Evolutionary conservation across 140 eudicot genomes (phyloP).

Genomic region (Stevia rebaudiana): DNA sequence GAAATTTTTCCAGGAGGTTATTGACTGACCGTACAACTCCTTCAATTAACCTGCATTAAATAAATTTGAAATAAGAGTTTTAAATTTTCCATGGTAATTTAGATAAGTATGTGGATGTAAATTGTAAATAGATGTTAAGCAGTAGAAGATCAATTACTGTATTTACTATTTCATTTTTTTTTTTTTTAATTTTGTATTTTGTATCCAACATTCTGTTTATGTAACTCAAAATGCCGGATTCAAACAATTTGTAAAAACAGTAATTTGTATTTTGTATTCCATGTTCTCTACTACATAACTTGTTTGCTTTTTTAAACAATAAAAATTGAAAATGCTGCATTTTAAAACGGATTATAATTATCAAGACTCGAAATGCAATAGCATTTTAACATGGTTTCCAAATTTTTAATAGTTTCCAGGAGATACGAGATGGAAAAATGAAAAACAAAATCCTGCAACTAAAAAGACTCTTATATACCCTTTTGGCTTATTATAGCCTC

Average conservation of each 20-base stretch:
- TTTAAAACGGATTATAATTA: background rate
- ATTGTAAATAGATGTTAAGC: background rate
- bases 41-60: constrained; percentile 70
- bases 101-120: background rate
- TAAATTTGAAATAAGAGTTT: background rate
- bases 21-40: constrained; percentile 80
- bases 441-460: background rate
- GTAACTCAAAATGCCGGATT: background rate
- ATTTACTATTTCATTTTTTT: background rate
- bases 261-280: background rate
- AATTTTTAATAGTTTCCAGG: background rate
- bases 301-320: background rate
- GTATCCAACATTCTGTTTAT: background rate
- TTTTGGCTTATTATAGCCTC: background rate
- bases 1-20: constrained; percentile 96
- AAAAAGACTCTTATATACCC: background rate
- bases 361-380: background rate
- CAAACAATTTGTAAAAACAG: background rate
- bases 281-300: background rate
- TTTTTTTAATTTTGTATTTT: background rate
- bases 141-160: background rate
- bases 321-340: background rate
- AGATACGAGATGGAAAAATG: background rate
- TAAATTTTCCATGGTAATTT: background rate
- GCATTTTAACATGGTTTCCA: background rate